Percentiles rank a stretch among this genome's conserved stretches.
Evolutionary conservation across 192 early-diverging fungal species (phyloP).

Genomic region (Mortierella alpina): DNA sequence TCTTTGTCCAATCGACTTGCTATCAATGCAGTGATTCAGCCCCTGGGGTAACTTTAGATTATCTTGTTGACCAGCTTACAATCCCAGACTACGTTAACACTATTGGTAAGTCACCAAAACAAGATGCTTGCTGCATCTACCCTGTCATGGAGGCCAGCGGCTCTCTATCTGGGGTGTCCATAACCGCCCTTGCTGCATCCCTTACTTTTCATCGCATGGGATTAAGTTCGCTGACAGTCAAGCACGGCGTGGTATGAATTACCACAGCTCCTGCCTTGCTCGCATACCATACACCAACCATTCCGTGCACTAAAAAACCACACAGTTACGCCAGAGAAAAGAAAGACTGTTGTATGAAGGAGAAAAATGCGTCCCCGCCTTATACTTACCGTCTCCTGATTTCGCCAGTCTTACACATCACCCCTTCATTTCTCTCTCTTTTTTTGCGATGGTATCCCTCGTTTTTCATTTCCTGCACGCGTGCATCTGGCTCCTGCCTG

Average conservation of each 20-base stretch:
- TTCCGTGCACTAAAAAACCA: too few relatives aligned
- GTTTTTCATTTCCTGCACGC: neutral
- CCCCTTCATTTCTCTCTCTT: conserved; percentile 4
- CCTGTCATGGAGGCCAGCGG: neutral
- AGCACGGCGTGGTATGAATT: too few relatives aligned
- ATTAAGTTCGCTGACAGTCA: too few relatives aligned
- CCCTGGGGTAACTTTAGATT: conserved; percentile 41
- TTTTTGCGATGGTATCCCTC: neutral
- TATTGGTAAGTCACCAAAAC: conserved; percentile 27
- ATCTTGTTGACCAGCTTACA: conserved; percentile 43
- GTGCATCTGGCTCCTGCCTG: neutral
- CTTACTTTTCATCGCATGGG: too few relatives aligned
- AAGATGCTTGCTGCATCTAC: neutral
- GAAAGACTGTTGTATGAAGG: too few relatives aligned
- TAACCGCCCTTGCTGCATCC: too few relatives aligned
- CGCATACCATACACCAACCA: too few relatives aligned
- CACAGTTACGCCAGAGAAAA: too few relatives aligned
- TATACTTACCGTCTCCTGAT: neutral
- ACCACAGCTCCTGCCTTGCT: too few relatives aligned
- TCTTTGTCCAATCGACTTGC: neutral
- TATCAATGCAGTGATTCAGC: conserved; percentile 24
- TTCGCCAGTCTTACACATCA: neutral
- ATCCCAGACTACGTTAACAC: conserved; percentile 37
- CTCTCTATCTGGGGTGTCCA: neutral
- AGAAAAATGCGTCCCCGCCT: neutral